These are phyloP conservation scores for Rutstroemia sp. DNA, from an alignment of 2,329 filamentous ascomycete genomes.

Conservation along the genomic window DNA sequence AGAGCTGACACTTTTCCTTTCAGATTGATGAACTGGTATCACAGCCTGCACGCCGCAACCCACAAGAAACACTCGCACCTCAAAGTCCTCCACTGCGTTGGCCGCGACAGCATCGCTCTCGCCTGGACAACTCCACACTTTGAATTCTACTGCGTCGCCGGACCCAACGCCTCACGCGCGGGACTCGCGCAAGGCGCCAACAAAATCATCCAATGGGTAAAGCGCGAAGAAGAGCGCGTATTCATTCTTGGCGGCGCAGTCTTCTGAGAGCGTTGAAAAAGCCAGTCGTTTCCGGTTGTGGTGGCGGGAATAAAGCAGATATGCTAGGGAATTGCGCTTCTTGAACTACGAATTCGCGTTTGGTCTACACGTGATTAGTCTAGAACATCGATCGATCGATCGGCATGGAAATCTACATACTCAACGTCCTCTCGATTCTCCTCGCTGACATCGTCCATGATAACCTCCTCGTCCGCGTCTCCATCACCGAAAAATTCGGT, in stretches of 20 bases:
- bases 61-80: slow-evolving; percentile 78
- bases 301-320: too few relatives aligned
- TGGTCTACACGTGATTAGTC: too few relatives aligned
- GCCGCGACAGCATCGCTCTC: slow-evolving; percentile 68
- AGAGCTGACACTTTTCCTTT: slow-evolving; percentile 7
- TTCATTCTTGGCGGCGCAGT: slow-evolving; percentile 99
- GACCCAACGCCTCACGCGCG: slow-evolving; percentile 56
- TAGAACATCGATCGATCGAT: too few relatives aligned
- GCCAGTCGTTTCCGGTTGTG: not conserved
- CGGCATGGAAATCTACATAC: too few relatives aligned
- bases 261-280: slow-evolving; percentile 34
- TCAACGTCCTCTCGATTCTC: too few relatives aligned
- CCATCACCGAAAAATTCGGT: too few relatives aligned
- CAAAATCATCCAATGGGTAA: slow-evolving; percentile 84
- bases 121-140: slow-evolving; percentile 90
- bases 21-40: slow-evolving; percentile 75
- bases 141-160: slow-evolving; percentile 92
- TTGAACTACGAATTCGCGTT: too few relatives aligned
- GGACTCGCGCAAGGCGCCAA: slow-evolving; percentile 80
- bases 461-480: too few relatives aligned
- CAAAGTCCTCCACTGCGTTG: slow-evolving; percentile 76
- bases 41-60: slow-evolving; percentile 74
- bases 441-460: too few relatives aligned
- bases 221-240: slow-evolving; percentile 82
- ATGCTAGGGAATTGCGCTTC: too few relatives aligned